Base-by-base conservation (phyloP, 768 basidiomycete species). In the Pleurotus ostreatus region DNA sequence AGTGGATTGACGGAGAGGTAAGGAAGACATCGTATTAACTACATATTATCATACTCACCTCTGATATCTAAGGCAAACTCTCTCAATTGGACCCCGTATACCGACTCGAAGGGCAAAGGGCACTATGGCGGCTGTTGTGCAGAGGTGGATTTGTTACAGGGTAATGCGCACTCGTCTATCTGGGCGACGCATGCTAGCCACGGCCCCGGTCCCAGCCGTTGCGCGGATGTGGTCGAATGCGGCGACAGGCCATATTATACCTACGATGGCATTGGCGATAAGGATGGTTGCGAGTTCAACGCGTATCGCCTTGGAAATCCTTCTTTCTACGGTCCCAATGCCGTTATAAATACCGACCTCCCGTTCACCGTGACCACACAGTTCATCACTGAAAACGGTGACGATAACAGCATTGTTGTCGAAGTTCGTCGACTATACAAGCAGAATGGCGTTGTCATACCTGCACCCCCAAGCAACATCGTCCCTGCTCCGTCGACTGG, bases 211-310 rank as follows among this genome's bases (percentile, higher is more conserved):
- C 74, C 65, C 60, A 65, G 64, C 9, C 63, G 61, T 30, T 78
- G 76, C 68, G 51, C 39, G 39, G 30, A 11, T 11, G 30, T 34
- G 30, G 13, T 23, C 11, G 51, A 53, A 16, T 53, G 51, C 41
- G 51, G 51, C 5, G 51, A 53, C 41, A 34, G 30, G 30, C 30
- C 30, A 34, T 9, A 34, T 34, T 34, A 34, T 34, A 9, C 30
- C 30, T 34, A 34, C 9, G 30, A 34, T 34, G 30, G 30, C 3
- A 62, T 72, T 40, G 78, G 77, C 64, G 77, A 78, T 63, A 64
- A 66, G 55, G 73, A 73, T 59, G 77, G 77, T 45, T 78, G 77
- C 66, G 77, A 77, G 59, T 78, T 77, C 74, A 78, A 77, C 70
- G 16, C 51, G 9, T 53, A 53, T 22, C 51, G 51, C 20, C 51